A percentile compares a stretch with the other conserved stretches of the same genome.
Evolutionary conservation across 257 asterid genomes (phyloP).

Genomic region (Craterostigma plantagineum): DNA sequence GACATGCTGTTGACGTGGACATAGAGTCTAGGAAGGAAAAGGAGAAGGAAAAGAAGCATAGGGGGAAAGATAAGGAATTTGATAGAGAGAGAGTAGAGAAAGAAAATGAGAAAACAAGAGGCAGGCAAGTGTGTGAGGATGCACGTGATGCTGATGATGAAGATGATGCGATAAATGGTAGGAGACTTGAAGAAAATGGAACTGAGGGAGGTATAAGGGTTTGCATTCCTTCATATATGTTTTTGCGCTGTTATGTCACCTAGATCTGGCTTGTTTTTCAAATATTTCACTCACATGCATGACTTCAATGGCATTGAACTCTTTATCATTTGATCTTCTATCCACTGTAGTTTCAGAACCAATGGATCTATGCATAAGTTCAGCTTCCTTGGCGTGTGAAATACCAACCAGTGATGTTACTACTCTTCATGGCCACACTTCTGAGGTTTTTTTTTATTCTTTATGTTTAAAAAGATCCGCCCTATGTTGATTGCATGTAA

Average conservation of each 20-base stretch:
- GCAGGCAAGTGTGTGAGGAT: background rate
- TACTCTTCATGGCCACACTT: conserved; percentile 85
- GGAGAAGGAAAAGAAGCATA: background rate
- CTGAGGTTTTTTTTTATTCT: conserved; percentile 55
- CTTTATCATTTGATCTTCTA: conserved; percentile 9
- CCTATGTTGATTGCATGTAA: background rate
- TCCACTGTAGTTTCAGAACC: conserved; percentile 64
- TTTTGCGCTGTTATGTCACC: too few relatives aligned
- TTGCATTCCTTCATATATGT: background rate
- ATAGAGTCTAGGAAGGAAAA: conserved; percentile 11
- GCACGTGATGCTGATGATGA: too few relatives aligned
- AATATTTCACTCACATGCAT: background rate
- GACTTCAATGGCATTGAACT: conserved; percentile 12
- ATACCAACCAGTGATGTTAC: conserved; percentile 52
- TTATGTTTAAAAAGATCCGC: background rate
- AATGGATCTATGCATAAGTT: conserved; percentile 60
- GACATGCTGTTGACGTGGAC: conserved; percentile 14
- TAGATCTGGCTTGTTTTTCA: too few relatives aligned
- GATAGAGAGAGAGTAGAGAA: too few relatives aligned
- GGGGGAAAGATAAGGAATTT: background rate
- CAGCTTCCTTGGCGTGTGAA: conserved; percentile 46
- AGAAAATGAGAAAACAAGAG: background rate
- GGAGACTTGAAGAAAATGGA: background rate
- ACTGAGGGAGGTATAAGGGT: background rate
- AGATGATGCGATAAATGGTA: too few relatives aligned